A percentile compares a stretch with the other conserved stretches of the same genome.
These are phyloP conservation scores for Sporisorium reilianum DNA, from an alignment of 1,284 basidiomycete genomes.

Conservation along the genomic window DNA sequence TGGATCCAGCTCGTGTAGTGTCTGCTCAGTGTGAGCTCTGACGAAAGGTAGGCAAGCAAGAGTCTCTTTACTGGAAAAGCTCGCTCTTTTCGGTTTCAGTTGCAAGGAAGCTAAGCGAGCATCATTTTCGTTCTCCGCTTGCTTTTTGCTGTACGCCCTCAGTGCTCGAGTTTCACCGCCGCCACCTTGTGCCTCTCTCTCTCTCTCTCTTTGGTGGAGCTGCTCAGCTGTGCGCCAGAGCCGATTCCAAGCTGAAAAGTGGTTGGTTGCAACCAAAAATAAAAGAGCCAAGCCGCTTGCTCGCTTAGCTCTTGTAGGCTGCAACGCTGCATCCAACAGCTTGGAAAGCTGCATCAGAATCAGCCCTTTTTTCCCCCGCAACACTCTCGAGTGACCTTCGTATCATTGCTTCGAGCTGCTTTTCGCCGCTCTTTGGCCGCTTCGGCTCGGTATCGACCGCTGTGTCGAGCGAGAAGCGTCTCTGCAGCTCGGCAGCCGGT, in stretches of 20 bases:
- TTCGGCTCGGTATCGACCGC: neutral
- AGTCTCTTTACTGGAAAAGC: too few species aligned
- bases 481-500: neutral
- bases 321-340: neutral
- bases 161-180: slow-evolving; percentile 11
- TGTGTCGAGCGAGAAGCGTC: neutral
- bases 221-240: too few species aligned
- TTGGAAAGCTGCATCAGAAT: neutral
- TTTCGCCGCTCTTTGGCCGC: neutral
- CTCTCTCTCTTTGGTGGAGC: too few species aligned
- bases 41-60: too few species aligned
- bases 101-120: slow-evolving; percentile 3
- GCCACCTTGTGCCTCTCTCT: slow-evolving; percentile 3
- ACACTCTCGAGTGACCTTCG: neutral
- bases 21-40: neutral
- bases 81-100: slow-evolving; percentile 2
- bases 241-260: too few species aligned
- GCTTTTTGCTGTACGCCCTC: slow-evolving; percentile 4
- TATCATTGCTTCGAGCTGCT: neutral
- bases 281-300: neutral
- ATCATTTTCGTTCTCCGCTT: slow-evolving; percentile 17
- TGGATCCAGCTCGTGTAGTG: too few species aligned
- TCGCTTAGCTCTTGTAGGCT: neutral
- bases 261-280: neutral
- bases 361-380: neutral